Conservation (phyloP, 192 early-diverging fungal species). For the Backusella psychrophila region DNA sequence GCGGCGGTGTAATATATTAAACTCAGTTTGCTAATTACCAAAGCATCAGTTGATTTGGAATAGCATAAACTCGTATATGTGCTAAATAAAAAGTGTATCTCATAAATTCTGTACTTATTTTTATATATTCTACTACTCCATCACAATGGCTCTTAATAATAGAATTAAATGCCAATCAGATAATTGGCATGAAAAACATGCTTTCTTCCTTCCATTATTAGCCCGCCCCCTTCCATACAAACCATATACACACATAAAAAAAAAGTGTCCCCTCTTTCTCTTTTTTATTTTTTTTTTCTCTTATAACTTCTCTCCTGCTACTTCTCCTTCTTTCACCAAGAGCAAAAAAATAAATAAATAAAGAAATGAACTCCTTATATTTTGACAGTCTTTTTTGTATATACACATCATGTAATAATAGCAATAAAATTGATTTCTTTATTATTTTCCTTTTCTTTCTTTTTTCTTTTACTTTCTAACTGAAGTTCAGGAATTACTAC, state of each 20-base stretch:
- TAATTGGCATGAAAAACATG: neutral
- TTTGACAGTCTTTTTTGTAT: slow-evolving; percentile 6
- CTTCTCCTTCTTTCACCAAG: slow-evolving; percentile 1
- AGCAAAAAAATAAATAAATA: neutral
- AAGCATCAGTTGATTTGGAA: neutral
- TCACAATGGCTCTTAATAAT: neutral
- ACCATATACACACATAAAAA: neutral
- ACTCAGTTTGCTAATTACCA: slow-evolving; percentile 1
- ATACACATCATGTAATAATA: neutral
- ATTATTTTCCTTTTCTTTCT: slow-evolving; percentile 13
- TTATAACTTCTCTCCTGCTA: neutral
- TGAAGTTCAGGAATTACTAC: neutral
- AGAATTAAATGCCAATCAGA: neutral
- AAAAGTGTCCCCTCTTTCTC: neutral
- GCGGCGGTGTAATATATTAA: neutral
- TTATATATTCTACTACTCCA: neutral
- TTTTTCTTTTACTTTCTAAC: slow-evolving; percentile 3
- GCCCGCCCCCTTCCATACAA: neutral
- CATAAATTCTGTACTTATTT: neutral
- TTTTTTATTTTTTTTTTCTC: neutral
- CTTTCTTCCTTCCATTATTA: neutral
- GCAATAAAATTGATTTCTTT: neutral
- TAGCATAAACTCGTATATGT: neutral
- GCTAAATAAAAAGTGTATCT: neutral
- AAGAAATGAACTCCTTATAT: neutral